Evolutionary conservation across 129 eudicot species (phyloP).

Genomic region (Cynara cardunculus): DNA sequence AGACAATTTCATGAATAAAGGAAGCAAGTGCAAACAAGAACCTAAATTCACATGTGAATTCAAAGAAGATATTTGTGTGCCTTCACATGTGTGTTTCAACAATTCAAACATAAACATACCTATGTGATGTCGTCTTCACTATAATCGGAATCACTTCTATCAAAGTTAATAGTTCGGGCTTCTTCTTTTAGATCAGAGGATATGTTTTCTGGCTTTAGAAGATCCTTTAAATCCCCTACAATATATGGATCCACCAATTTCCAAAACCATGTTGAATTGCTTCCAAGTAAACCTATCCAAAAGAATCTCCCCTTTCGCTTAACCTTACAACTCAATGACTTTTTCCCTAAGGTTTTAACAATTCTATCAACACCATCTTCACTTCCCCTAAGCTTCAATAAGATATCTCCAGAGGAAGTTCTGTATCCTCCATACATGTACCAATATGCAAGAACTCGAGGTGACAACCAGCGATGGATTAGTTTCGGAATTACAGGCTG

Average conservation of each 20-base stretch:
- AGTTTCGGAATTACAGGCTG: constrained; percentile 66
- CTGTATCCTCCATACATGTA: constrained; percentile 85
- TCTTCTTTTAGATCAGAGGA: constrained; percentile 22
- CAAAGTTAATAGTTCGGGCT: constrained; percentile 22
- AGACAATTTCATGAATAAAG: not conserved
- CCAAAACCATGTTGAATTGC: constrained; percentile 62
- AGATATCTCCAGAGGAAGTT: constrained; percentile 79
- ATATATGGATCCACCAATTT: constrained; percentile 63
- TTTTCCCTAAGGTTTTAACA: constrained; percentile 45
- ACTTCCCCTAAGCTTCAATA: constrained; percentile 75
- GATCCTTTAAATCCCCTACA: constrained; percentile 49
- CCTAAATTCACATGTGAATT: not conserved
- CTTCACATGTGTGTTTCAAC: not conserved
- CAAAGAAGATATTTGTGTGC: not conserved
- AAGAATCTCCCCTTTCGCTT: constrained; percentile 58
- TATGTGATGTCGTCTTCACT: constrained; percentile 28
- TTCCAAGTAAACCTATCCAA: constrained; percentile 88
- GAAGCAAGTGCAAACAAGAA: not conserved
- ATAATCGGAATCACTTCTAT: constrained; percentile 32
- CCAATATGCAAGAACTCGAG: constrained; percentile 96
- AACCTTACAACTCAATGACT: constrained; percentile 59
- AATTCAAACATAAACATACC: constrained; percentile 21
- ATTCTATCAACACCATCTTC: constrained; percentile 58
- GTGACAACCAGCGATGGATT: constrained; percentile 83
- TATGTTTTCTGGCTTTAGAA: constrained; percentile 37